Percentiles rank a stretch among this genome's conserved stretches.
phyloP scores from a whole-genome alignment of 768 basidiomycete genomes.

The Suillus weaverae region DNA sequence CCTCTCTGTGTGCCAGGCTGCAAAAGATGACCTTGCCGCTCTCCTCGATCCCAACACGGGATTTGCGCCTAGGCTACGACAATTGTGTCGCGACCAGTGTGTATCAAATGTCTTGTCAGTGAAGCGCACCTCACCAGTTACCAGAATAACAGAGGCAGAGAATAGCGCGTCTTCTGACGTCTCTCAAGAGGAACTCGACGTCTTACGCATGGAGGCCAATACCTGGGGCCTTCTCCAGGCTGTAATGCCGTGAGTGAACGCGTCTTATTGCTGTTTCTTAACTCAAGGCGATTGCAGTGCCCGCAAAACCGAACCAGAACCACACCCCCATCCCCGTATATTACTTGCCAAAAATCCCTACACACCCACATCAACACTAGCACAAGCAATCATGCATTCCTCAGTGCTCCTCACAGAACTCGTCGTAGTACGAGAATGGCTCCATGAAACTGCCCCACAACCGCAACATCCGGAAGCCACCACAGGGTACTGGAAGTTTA shows the following conservation, averaged over 20 bases:
- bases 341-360: constrained; percentile 76
- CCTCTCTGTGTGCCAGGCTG: constrained; percentile 56
- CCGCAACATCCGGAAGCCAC: constrained; percentile 67
- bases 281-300: constrained; percentile 41
- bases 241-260: constrained; percentile 63
- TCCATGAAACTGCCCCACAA: constrained; percentile 72
- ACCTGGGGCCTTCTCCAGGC: constrained; percentile 84
- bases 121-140: background rate
- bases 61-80: constrained; percentile 64
- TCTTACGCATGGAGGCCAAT: constrained; percentile 70
- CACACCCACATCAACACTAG: constrained; percentile 74
- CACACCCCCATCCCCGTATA: constrained; percentile 48
- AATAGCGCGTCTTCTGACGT: constrained; percentile 36
- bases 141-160: constrained; percentile 56
- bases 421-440: constrained; percentile 84
- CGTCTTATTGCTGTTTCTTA: constrained; percentile 4
- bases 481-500: constrained; percentile 84
- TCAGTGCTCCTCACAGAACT: constrained; percentile 74
- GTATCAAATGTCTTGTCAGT: constrained; percentile 23
- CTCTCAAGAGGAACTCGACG: constrained; percentile 55
- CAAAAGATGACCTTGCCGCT: constrained; percentile 54
- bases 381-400: constrained; percentile 67
- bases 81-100: constrained; percentile 58
- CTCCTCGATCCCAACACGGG: constrained; percentile 67
- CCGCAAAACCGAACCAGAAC: constrained; percentile 60